Percentiles rank a stretch among this genome's conserved stretches.
These are phyloP conservation scores for Penicillium sp. DNA, from an alignment of 2,329 filamentous ascomycete genomes.

Conservation along the genomic window DNA sequence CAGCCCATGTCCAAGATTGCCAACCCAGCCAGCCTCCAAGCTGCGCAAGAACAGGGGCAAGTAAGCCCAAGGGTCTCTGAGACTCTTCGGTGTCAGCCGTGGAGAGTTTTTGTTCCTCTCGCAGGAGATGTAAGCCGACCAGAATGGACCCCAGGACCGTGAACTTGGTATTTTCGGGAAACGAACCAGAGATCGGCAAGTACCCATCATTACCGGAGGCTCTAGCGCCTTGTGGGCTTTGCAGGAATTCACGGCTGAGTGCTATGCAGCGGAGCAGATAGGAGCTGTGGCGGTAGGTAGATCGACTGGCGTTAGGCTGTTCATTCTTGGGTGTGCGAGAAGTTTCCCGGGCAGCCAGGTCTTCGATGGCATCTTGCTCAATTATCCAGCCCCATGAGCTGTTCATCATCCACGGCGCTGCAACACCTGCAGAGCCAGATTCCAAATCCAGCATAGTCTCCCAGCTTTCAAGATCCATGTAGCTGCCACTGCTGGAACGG, in stretches of 20 bases:
- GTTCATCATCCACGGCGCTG: slow-evolving; percentile 50
- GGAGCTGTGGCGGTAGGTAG: slow-evolving; percentile 35
- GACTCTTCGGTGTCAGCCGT: slow-evolving; percentile 50
- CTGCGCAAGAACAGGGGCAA: slow-evolving; percentile 74
- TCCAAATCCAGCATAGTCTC: slow-evolving; percentile 46
- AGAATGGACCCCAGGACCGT: slow-evolving; percentile 65
- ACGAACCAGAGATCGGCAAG: slow-evolving; percentile 56
- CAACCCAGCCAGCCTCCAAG: slow-evolving; percentile 78
- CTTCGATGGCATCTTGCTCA: slow-evolving; percentile 47
- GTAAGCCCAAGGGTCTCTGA: slow-evolving; percentile 42
- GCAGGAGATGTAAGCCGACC: slow-evolving; percentile 71
- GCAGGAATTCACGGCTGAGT: slow-evolving; percentile 61
- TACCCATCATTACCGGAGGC: slow-evolving; percentile 55
- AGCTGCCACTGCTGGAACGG: slow-evolving; percentile 47
- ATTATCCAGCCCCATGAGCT: slow-evolving; percentile 67
- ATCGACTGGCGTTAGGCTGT: slow-evolving; percentile 20
- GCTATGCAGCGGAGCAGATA: slow-evolving; percentile 47
- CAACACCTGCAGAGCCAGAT: slow-evolving; percentile 36
- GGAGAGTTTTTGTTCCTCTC: slow-evolving; percentile 82
- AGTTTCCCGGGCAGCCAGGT: slow-evolving; percentile 12
- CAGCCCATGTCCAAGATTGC: slow-evolving; percentile 52
- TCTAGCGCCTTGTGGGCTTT: slow-evolving; percentile 52
- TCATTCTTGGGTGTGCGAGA: slow-evolving; percentile 20
- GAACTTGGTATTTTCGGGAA: slow-evolving; percentile 51
- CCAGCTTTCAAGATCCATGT: slow-evolving; percentile 44